These are phyloP conservation scores for Yamadazyma blattariae DNA, from an alignment of 1,139 yeast species.

Conservation along the genomic window DNA sequence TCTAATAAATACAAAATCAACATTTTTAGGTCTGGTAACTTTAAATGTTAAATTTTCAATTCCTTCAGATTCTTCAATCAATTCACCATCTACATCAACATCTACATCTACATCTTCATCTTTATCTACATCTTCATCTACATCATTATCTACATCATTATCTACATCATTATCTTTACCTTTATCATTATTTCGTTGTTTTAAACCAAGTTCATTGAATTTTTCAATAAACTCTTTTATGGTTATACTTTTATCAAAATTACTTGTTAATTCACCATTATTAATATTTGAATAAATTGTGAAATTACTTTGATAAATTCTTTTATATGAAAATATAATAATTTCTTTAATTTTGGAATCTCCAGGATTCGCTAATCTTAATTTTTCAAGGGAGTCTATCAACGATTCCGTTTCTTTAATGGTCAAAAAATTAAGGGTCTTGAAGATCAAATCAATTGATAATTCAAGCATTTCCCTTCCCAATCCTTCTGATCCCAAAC, in stretches of 20 bases:
- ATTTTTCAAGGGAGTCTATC: conserved; percentile 9
- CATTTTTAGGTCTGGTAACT: conserved; percentile 21
- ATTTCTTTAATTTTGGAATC: conserved; percentile 14
- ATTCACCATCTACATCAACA: too few species aligned
- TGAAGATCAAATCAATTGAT: conserved; percentile 26
- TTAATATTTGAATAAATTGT: conserved; percentile 14
- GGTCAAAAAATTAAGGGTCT: conserved; percentile 20
- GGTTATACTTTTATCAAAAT: conserved; percentile 15
- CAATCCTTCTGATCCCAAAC: too few species aligned
- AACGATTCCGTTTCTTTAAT: conserved; percentile 21
- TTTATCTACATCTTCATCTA: too few species aligned
- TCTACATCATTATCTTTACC: too few species aligned
- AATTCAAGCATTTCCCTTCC: too few species aligned
- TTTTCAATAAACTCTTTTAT: conserved; percentile 16
- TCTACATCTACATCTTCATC: too few species aligned
- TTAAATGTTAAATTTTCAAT: conserved; percentile 16
- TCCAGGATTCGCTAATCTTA: neutral
- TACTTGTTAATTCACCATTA: conserved; percentile 5
- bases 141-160: too few species aligned
- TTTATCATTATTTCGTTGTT: too few species aligned
- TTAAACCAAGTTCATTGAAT: conserved; percentile 11
- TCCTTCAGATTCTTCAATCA: too few species aligned
- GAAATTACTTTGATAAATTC: conserved; percentile 22
- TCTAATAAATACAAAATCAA: conserved; percentile 28
- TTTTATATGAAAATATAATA: conserved; percentile 17